Evolutionary conservation across 1,139 yeast species (phyloP).

Genomic region (Protomyces lactucae-debilis): DNA sequence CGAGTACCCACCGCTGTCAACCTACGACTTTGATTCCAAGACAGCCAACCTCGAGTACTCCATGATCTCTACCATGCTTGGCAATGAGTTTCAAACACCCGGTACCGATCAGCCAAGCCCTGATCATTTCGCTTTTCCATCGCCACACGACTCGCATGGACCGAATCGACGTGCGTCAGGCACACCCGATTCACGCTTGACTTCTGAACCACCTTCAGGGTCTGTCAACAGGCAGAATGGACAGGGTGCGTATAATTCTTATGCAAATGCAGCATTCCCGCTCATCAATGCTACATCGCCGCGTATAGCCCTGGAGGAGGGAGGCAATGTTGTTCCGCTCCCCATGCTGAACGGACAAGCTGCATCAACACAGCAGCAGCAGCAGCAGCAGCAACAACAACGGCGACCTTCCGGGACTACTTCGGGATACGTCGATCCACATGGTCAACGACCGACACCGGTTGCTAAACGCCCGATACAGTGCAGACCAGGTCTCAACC

Average conservation of each 20-base stretch:
- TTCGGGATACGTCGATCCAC: conserved; percentile 9
- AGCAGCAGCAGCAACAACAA: background rate
- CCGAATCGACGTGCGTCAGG: background rate
- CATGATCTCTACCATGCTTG: conserved; percentile 65
- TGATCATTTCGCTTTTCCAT: conserved; percentile 10
- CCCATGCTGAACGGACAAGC: background rate
- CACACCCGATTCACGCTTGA: background rate
- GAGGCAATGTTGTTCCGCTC: background rate
- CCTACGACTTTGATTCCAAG: conserved; percentile 53
- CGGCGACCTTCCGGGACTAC: background rate
- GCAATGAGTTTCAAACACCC: conserved; percentile 30
- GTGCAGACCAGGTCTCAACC: conserved; percentile 30
- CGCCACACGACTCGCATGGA: background rate
- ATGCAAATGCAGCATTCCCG: background rate
- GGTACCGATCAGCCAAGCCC: conserved; percentile 21
- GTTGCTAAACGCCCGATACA: conserved; percentile 23
- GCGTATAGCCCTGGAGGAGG: background rate
- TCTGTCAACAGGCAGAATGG: background rate
- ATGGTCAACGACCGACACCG: conserved; percentile 25
- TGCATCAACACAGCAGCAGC: background rate
- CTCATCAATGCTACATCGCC: background rate
- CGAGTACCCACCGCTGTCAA: conserved; percentile 18
- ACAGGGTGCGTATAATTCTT: background rate
- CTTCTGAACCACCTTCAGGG: background rate
- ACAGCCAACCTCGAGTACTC: conserved; percentile 83